These are phyloP conservation scores for Astrephomene gubernaculifera DNA, from an alignment of 139 green algal species.

Conservation along the genomic window DNA sequence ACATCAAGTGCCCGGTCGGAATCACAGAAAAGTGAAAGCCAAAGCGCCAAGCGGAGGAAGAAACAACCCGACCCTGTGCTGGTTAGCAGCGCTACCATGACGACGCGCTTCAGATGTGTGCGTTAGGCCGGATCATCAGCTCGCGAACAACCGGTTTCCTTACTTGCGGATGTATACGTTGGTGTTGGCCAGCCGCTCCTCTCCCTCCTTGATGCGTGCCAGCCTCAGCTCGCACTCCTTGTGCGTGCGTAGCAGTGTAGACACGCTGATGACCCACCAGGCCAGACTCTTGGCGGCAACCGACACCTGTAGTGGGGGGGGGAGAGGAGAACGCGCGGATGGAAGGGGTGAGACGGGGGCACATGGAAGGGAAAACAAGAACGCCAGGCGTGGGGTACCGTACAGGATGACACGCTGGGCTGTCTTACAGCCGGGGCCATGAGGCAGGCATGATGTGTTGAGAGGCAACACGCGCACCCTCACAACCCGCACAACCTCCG, in stretches of 20 bases:
- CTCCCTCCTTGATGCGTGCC: constrained; percentile 40
- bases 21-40: too few relatives aligned
- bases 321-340: not conserved
- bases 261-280: constrained; percentile 58
- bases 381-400: not conserved
- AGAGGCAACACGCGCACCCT: not conserved
- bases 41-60: too few relatives aligned
- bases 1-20: too few relatives aligned
- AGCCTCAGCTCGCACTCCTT: constrained; percentile 54
- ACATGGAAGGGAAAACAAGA: not conserved
- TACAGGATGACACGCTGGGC: not conserved
- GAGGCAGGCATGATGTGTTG: not conserved
- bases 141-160: not conserved
- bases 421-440: not conserved
- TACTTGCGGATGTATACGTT: constrained; percentile 41
- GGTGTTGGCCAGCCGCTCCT: constrained; percentile 50
- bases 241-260: constrained; percentile 40
- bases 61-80: too few relatives aligned
- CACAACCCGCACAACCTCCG: not conserved
- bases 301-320: constrained; percentile 32
- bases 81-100: too few relatives aligned
- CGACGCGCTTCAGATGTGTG: too few relatives aligned
- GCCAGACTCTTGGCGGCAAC: constrained; percentile 50
- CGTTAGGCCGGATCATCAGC: too few relatives aligned
- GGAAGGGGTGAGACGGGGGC: not conserved